Percentiles rank a stretch among this genome's conserved stretches.
Evolutionary conservation across 768 basidiomycete genomes (phyloP).

Genomic region (Strobilomyces dryophilus): DNA sequence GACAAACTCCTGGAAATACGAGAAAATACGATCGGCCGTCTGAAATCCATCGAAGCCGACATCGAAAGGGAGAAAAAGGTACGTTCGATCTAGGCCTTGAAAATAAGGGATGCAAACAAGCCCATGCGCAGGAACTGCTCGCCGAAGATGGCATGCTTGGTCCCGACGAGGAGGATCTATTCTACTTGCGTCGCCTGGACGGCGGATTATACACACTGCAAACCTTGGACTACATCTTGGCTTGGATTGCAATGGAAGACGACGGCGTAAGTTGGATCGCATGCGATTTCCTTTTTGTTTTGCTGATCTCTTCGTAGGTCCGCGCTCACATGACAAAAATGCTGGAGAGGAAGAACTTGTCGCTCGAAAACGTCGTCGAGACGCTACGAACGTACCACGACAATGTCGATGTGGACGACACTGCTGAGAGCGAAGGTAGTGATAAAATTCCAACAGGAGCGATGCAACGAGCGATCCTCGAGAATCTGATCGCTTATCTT

Average conservation of each 20-base stretch:
- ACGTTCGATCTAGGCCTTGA: slow-evolving; percentile 8
- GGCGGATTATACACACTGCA: slow-evolving; percentile 87
- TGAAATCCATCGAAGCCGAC: slow-evolving; percentile 59
- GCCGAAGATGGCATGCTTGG: slow-evolving; percentile 54
- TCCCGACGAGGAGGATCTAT: slow-evolving; percentile 64
- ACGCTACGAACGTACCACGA: slow-evolving; percentile 70
- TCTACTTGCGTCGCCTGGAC: slow-evolving; percentile 86
- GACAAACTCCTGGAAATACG: slow-evolving; percentile 90
- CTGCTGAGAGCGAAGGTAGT: slow-evolving; percentile 17
- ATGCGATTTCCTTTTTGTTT: not conserved
- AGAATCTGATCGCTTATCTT: slow-evolving; percentile 63
- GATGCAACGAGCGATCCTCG: slow-evolving; percentile 65
- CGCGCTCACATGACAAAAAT: slow-evolving; percentile 72
- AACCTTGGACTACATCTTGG: slow-evolving; percentile 89
- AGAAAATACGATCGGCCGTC: slow-evolving; percentile 58
- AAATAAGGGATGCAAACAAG: not conserved
- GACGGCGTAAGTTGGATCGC: slow-evolving; percentile 68
- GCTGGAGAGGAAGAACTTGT: slow-evolving; percentile 67
- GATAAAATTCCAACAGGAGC: slow-evolving; percentile 36
- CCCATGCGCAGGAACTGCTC: slow-evolving; percentile 42
- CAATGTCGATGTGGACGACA: slow-evolving; percentile 60
- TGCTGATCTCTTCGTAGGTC: slow-evolving; percentile 49
- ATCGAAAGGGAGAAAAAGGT: slow-evolving; percentile 71
- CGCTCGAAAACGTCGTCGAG: slow-evolving; percentile 63
- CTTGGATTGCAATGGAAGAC: slow-evolving; percentile 97